phyloP scores from a whole-genome alignment of 805 yeast species.

The Saccharomycopsis selenospora region DNA sequence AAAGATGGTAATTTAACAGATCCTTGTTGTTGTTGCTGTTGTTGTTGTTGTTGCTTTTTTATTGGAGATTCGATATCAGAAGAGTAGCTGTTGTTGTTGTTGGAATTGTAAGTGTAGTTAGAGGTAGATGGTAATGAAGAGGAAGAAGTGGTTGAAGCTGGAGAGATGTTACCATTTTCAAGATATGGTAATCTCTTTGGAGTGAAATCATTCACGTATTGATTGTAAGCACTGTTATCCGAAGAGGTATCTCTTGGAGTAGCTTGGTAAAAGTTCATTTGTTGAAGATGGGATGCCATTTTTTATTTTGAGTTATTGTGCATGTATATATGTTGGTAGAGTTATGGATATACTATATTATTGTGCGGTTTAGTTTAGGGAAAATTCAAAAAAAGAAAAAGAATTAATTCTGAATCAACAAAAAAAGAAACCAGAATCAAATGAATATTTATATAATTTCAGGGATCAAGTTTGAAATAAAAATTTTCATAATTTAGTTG shows the following conservation, averaged over 20 bases:
- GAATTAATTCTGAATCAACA: no score
- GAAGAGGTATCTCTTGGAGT: constrained; percentile 6
- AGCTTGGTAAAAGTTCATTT: constrained; percentile 4
- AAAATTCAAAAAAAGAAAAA: no score
- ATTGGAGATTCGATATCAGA: constrained; percentile 17
- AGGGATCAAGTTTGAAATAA: background rate
- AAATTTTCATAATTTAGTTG: no score
- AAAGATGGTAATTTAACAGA: constrained; percentile 21
- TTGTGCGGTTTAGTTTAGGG: no score
- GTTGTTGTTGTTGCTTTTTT: constrained; percentile 2
- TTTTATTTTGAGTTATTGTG: no score
- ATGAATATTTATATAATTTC: background rate
- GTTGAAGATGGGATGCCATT: constrained; percentile 1
- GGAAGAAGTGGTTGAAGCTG: background rate
- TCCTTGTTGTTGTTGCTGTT: background rate
- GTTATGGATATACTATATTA: no score
- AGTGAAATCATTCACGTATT: constrained; percentile 16
- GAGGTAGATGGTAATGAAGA: background rate
- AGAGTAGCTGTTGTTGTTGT: background rate
- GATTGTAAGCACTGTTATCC: constrained; percentile 1
- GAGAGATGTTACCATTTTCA: background rate
- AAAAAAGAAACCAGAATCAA: background rate
- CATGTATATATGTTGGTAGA: no score
- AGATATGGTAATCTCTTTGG: constrained; percentile 19
- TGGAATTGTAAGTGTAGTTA: constrained; percentile 14